phyloP scores from a whole-genome alignment of 345 rosid genomes.

The Euphorbia pulcherrima region DNA sequence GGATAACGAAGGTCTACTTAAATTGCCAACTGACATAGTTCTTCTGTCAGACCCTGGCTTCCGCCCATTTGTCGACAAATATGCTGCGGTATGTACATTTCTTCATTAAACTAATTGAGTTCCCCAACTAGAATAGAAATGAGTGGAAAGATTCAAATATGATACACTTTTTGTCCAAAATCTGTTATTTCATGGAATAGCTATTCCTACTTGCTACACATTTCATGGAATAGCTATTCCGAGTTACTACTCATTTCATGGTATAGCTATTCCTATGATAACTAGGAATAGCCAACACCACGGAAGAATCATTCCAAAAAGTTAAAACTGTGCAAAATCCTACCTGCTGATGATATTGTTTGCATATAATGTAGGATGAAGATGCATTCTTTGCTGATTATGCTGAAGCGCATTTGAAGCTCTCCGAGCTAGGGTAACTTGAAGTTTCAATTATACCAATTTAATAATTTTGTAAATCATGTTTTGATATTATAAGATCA shows the following conservation, averaged over 20 bases:
- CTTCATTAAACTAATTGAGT: neutral
- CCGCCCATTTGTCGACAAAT: constrained; percentile 87
- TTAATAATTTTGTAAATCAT: too few relatives aligned
- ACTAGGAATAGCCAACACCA: too few relatives aligned
- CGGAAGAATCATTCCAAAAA: too few relatives aligned
- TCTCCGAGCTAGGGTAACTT: constrained; percentile 90
- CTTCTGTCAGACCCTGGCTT: constrained; percentile 78
- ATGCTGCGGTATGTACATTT: constrained; percentile 53
- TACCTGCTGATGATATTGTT: neutral
- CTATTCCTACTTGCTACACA: too few relatives aligned
- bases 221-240: too few relatives aligned
- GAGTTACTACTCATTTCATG: too few relatives aligned
- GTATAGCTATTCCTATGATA: too few relatives aligned
- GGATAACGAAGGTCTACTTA: constrained; percentile 78
- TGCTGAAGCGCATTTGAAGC: constrained; percentile 72
- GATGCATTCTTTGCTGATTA: constrained; percentile 89
- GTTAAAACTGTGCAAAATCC: constrained; percentile 1
- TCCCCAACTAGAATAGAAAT: too few relatives aligned
- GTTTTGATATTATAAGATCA: neutral
- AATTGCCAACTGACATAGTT: constrained; percentile 75
- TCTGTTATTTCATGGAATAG: too few relatives aligned
- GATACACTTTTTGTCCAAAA: too few relatives aligned
- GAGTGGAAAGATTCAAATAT: neutral
- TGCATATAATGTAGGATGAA: constrained; percentile 55
- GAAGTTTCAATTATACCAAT: neutral